phyloP scores from a whole-genome alignment of 139 green algal genomes.

The Coelastrella sp. region DNA sequence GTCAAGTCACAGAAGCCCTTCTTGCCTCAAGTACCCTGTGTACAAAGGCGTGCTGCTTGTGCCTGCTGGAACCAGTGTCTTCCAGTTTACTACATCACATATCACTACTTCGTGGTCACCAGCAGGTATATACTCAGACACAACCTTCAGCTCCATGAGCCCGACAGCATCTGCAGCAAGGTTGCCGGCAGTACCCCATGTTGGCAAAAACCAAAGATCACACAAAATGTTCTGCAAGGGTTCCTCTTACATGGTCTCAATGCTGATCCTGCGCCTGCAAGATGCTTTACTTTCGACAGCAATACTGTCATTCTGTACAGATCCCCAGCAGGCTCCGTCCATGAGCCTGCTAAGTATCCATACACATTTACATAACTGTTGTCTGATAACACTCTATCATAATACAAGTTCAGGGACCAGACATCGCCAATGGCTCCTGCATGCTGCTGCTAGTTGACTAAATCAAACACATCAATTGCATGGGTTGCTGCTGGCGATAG shows the following conservation, averaged over 20 bases:
- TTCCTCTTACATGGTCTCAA: too few species aligned
- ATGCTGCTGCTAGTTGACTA: too few species aligned
- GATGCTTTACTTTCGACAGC: too few species aligned
- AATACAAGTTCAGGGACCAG: too few species aligned
- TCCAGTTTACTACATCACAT: conserved; percentile 57
- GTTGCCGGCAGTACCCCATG: background rate
- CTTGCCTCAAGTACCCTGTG: background rate
- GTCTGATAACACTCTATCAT: too few species aligned
- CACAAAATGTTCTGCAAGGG: background rate
- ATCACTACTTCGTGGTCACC: conserved; percentile 75
- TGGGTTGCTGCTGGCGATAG: too few species aligned
- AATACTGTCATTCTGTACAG: too few species aligned
- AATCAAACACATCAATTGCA: too few species aligned
- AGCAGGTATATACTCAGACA: conserved; percentile 53
- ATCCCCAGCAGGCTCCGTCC: too few species aligned
- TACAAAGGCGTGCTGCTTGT: conserved; percentile 13
- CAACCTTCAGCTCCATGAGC: conserved; percentile 61
- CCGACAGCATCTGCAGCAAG: conserved; percentile 49
- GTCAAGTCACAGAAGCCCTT: conserved; percentile 10
- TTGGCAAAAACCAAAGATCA: background rate
- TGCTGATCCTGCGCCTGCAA: background rate
- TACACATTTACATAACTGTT: too few species aligned
- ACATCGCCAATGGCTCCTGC: too few species aligned
- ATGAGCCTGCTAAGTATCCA: too few species aligned
- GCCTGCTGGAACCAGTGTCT: background rate